Evolutionary conservation across 2,329 filamentous ascomycete genomes (phyloP).

Genomic region (Gaeumannomyces sp.): DNA sequence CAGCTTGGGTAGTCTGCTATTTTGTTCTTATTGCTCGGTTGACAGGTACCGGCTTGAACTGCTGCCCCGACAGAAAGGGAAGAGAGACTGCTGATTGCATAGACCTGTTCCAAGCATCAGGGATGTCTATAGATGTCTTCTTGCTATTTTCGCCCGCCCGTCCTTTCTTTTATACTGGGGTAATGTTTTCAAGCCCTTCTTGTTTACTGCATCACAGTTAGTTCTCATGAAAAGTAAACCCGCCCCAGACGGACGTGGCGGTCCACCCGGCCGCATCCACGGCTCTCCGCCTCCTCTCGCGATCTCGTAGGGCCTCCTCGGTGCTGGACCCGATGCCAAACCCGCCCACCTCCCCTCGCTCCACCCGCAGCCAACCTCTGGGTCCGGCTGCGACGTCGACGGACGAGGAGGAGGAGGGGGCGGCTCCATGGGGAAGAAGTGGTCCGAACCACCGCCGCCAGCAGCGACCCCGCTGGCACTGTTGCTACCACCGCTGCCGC

Average conservation of each 20-base stretch:
- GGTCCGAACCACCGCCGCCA: neutral
- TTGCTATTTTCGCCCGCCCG: too few relatives aligned
- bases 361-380: slow-evolving; percentile 48
- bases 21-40: neutral
- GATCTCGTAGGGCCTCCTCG: slow-evolving; percentile 38
- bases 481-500: slow-evolving; percentile 23
- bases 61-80: neutral
- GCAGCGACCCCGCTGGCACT: slow-evolving; percentile 21
- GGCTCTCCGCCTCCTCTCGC: slow-evolving; percentile 30
- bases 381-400: slow-evolving; percentile 31
- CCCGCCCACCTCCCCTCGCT: slow-evolving; percentile 33
- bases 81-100: neutral
- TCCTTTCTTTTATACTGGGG: neutral
- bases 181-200: too few relatives aligned
- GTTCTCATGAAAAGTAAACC: slow-evolving; percentile 31
- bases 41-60: neutral
- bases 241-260: slow-evolving; percentile 43
- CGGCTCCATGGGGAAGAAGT: slow-evolving; percentile 17
- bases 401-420: slow-evolving; percentile 15
- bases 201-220: neutral
- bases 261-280: slow-evolving; percentile 40
- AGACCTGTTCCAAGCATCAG: neutral
- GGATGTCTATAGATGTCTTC: too few relatives aligned
- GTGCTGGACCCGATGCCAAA: slow-evolving; percentile 34
- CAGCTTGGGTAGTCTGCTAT: neutral